Percentiles rank a stretch among this genome's conserved stretches.
Conservation (phyloP, 164 flowering plant species). For the Piper longum region DNA sequence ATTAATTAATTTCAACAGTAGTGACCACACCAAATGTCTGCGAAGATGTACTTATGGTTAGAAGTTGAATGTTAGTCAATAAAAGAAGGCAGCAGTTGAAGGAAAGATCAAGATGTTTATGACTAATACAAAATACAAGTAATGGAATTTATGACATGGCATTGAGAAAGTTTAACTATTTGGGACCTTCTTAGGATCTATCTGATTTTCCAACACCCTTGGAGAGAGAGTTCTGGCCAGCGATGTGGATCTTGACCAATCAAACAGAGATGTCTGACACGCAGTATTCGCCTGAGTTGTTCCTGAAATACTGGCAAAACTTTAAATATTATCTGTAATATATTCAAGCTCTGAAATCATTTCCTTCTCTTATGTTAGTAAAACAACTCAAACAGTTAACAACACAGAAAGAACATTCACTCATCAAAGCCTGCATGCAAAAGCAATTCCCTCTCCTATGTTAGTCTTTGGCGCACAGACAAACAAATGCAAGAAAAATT, state of each 20-base stretch:
- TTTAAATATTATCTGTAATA: background rate
- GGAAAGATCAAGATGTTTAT: no score
- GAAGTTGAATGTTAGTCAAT: no score
- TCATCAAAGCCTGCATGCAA: background rate
- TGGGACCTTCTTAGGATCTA: slow-evolving; percentile 92
- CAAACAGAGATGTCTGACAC: slow-evolving; percentile 93
- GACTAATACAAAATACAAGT: no score
- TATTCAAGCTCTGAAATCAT: background rate
- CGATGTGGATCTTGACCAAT: slow-evolving; percentile 93
- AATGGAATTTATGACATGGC: no score
- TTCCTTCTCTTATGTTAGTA: background rate
- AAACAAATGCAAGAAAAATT: background rate
- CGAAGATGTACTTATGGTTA: no score
- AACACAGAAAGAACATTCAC: background rate
- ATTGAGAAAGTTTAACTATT: background rate
- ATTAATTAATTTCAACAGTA: background rate
- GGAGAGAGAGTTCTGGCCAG: slow-evolving; percentile 94
- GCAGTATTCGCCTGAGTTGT: slow-evolving; percentile 82
- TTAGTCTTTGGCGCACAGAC: background rate
- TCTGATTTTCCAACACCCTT: slow-evolving; percentile 89
- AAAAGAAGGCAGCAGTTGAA: no score
- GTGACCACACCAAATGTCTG: no score
- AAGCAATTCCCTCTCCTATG: background rate
- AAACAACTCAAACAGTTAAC: background rate
- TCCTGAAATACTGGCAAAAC: slow-evolving; percentile 34